phyloP scores from a whole-genome alignment of 495 filamentous ascomycete genomes.

The Aspergillus diversus region DNA sequence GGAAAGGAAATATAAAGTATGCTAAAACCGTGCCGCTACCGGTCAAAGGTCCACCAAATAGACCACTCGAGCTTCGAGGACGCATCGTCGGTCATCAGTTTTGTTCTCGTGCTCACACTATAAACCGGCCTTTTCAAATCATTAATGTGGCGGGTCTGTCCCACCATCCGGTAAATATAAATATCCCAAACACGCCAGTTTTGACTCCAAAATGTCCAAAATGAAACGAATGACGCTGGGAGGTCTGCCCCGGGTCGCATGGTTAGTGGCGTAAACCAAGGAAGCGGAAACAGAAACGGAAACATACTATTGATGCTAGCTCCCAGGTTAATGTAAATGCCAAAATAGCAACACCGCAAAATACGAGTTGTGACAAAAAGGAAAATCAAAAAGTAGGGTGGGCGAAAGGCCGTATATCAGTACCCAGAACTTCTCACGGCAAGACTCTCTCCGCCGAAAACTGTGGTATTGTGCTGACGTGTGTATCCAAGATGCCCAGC shows the following conservation, averaged over 20 bases:
- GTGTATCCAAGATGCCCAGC: slow-evolving; percentile 36
- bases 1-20: not conserved
- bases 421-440: slow-evolving; percentile 10
- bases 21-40: not conserved
- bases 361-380: not conserved
- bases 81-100: slow-evolving; percentile 17
- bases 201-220: slow-evolving; percentile 23
- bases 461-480: slow-evolving; percentile 23
- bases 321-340: not conserved
- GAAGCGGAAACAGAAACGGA: not conserved
- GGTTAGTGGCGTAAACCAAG: not conserved
- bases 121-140: slow-evolving; percentile 21
- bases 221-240: slow-evolving; percentile 14
- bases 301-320: slow-evolving; percentile 6
- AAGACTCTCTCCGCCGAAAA: slow-evolving; percentile 25
- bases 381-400: not conserved
- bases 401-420: slow-evolving; percentile 4
- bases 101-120: slow-evolving; percentile 23
- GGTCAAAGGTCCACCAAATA: slow-evolving; percentile 5
- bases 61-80: slow-evolving; percentile 19
- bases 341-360: slow-evolving; percentile 7
- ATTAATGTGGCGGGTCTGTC: slow-evolving; percentile 22
- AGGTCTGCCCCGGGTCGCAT: slow-evolving; percentile 1
- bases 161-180: slow-evolving; percentile 16
- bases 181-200: slow-evolving; percentile 20